Evolutionary conservation across 2,329 filamentous ascomycete genomes (phyloP).

Genomic region (Metarhizium humberi): DNA sequence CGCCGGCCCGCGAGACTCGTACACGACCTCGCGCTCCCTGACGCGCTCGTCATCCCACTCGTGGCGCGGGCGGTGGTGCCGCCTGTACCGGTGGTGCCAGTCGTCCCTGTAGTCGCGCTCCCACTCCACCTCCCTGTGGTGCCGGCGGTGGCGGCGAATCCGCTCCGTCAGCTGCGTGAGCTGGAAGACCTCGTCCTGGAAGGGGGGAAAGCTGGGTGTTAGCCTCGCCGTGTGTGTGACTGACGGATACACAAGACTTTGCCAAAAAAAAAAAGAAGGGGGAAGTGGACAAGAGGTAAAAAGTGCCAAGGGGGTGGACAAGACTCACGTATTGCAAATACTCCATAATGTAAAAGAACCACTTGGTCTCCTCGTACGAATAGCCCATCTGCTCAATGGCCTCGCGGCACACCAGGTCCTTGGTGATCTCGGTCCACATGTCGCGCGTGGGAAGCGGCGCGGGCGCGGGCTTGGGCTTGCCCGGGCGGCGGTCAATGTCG

Average conservation of each 20-base stretch:
- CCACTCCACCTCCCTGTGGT: constrained; percentile 45
- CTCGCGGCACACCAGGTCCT: constrained; percentile 78
- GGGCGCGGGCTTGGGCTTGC: constrained; percentile 20
- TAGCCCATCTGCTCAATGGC: constrained; percentile 81
- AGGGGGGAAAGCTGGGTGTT: background rate
- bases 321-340: constrained; percentile 73
- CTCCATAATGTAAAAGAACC: constrained; percentile 86
- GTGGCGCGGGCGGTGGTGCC: constrained; percentile 20
- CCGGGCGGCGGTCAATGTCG: constrained; percentile 35
- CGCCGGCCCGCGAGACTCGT: constrained; percentile 37
- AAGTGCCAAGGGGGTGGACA: too few relatives aligned
- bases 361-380: constrained; percentile 81
- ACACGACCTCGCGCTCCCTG: constrained; percentile 59
- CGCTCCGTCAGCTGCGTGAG: constrained; percentile 76
- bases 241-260: too few relatives aligned
- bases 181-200: constrained; percentile 77
- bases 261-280: too few relatives aligned
- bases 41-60: constrained; percentile 53
- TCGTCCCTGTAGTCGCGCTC: constrained; percentile 49
- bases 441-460: constrained; percentile 42
- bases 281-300: too few relatives aligned
- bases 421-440: constrained; percentile 96
- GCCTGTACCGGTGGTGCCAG: constrained; percentile 33
- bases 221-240: background rate
- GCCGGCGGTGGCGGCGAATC: constrained; percentile 57